Conservation (phyloP, 225 moss, liverwort and hornwort genomes). For the Polytrichum formosum region DNA sequence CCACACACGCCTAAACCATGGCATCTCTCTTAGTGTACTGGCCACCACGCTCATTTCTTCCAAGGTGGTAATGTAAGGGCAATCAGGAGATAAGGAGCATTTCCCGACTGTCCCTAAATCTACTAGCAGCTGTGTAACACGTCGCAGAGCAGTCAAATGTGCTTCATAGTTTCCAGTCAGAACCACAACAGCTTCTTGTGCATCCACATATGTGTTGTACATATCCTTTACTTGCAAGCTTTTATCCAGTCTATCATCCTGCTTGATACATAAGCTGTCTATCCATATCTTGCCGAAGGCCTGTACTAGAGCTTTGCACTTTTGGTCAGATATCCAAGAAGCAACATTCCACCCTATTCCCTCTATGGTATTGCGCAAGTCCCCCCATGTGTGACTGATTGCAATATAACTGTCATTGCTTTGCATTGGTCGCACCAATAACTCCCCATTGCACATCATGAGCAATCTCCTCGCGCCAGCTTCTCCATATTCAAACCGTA, state of each 20-base stretch:
- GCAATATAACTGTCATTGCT: constrained; percentile 1
- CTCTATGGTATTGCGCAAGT: background rate
- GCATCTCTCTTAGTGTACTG: constrained; percentile 5
- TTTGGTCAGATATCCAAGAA: constrained; percentile 14
- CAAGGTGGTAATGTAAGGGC: constrained; percentile 8
- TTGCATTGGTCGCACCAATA: background rate
- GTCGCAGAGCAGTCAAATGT: constrained; percentile 12
- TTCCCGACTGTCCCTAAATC: background rate
- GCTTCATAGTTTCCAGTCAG: constrained; percentile 5
- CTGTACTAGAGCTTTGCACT: constrained; percentile 14
- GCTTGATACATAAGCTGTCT: constrained; percentile 27
- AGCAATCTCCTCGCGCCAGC: constrained; percentile 4
- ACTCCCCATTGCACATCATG: constrained; percentile 5
- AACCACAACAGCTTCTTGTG: constrained; percentile 13
- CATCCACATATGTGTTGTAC: constrained; percentile 10
- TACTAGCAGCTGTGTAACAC: constrained; percentile 4
- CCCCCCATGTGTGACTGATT: constrained; percentile 4
- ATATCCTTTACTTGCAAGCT: constrained; percentile 9
- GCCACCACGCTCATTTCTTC: constrained; percentile 2
- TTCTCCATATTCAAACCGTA: constrained; percentile 1
- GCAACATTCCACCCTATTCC: constrained; percentile 13
- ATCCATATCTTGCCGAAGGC: constrained; percentile 11
- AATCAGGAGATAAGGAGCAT: constrained; percentile 11
- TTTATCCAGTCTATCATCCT: constrained; percentile 6
- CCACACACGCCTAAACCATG: constrained; percentile 17